Evolutionary conservation across 2,329 filamentous ascomycete genomes (phyloP).

Genomic region (Pyrenophora graminea): DNA sequence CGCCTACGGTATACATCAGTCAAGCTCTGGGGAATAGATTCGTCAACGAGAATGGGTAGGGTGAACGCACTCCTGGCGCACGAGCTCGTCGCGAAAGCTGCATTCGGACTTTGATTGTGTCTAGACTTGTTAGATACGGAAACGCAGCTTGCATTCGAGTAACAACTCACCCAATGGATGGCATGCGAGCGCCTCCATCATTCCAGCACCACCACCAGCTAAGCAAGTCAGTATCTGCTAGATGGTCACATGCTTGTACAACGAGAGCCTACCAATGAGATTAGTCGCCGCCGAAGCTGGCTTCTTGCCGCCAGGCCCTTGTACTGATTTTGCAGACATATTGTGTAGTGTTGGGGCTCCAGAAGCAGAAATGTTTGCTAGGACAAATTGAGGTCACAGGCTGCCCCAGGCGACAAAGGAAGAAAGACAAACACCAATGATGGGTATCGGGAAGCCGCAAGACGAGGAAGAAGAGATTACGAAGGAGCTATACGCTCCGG

Average conservation of each 20-base stretch:
- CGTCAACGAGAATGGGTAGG: background rate
- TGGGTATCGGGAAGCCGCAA: background rate
- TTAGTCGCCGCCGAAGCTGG: constrained; percentile 86
- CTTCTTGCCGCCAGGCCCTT: constrained; percentile 68
- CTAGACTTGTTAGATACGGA: constrained; percentile 51
- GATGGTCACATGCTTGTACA: background rate
- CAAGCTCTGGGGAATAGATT: background rate
- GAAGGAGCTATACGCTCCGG: constrained; percentile 12
- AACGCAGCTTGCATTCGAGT: background rate
- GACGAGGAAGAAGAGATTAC: constrained; percentile 4
- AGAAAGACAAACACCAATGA: no score
- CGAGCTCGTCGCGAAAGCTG: constrained; percentile 88
- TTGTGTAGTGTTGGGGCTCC: constrained; percentile 10
- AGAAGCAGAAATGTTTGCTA: constrained; percentile 1
- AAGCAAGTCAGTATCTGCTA: constrained; percentile 19
- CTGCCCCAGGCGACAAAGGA: background rate
- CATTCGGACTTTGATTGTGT: constrained; percentile 99
- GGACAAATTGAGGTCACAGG: background rate
- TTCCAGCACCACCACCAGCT: constrained; percentile 96
- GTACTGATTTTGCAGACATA: constrained; percentile 65
- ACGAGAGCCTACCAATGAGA: constrained; percentile 71
- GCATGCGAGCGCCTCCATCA: constrained; percentile 98
- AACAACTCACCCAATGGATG: constrained; percentile 78
- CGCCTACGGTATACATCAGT: constrained; percentile 46
- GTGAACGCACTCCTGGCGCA: constrained; percentile 70